Evolutionary conservation across 169 alveolate genomes (phyloP).

Genomic region (Plasmodium gallinaceum): DNA sequence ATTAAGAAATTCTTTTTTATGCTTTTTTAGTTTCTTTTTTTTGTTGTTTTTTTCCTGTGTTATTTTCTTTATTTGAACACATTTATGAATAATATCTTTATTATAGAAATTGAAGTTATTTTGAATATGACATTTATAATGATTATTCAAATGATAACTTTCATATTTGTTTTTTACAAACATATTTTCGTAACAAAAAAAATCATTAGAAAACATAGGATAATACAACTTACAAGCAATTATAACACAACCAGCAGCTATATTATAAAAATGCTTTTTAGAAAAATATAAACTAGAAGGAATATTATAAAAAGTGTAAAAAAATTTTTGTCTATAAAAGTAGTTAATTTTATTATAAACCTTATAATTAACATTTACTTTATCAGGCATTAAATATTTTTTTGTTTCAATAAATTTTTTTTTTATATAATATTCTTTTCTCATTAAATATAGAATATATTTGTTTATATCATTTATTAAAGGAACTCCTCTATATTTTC

Average conservation of each 20-base stretch:
- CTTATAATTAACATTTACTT: slow-evolving; percentile 20
- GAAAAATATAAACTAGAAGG: background rate
- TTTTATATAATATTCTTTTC: slow-evolving; percentile 59
- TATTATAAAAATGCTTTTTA: slow-evolving; percentile 12
- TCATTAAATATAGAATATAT: slow-evolving; percentile 40
- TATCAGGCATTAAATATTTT: background rate
- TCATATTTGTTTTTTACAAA: slow-evolving; percentile 21
- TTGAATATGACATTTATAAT: slow-evolving; percentile 58
- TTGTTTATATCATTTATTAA: slow-evolving; percentile 4
- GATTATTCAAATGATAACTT: slow-evolving; percentile 31
- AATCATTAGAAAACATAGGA: slow-evolving; percentile 43
- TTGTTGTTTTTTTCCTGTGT: background rate
- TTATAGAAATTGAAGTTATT: slow-evolving; percentile 17
- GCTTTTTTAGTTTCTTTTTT: background rate
- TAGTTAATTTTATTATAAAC: slow-evolving; percentile 63
- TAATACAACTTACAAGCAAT: slow-evolving; percentile 53
- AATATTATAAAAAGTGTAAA: slow-evolving; percentile 28
- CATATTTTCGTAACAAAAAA: slow-evolving; percentile 32
- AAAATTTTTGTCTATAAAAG: slow-evolving; percentile 65
- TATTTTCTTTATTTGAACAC: background rate
- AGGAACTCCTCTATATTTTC: background rate
- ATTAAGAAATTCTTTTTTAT: background rate
- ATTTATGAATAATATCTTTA: background rate
- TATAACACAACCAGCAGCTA: slow-evolving; percentile 57
- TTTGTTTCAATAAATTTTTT: slow-evolving; percentile 35